A percentile compares a stretch with the other conserved stretches of the same genome.
These are phyloP conservation scores for Corylus heterophylla DNA, from an alignment of 306 rosid species.

Conservation along the genomic window DNA sequence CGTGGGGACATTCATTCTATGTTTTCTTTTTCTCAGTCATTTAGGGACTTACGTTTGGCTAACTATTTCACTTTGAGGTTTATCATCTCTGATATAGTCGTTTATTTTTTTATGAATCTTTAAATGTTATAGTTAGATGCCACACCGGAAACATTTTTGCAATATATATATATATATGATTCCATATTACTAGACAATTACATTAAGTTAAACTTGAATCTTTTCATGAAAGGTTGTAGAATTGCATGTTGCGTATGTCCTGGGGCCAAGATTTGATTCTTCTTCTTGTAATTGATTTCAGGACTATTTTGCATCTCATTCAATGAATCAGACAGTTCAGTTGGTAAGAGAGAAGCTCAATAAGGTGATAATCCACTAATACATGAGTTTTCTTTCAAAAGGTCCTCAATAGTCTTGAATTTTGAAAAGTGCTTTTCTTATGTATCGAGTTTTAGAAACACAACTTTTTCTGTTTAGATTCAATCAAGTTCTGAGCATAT, in stretches of 20 bases:
- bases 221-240: constrained; percentile 2
- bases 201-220: constrained; percentile 16
- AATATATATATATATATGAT: background rate
- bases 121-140: background rate
- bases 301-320: constrained; percentile 80
- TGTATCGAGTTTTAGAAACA: constrained; percentile 1
- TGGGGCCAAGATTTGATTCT: constrained; percentile 22
- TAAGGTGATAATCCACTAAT: constrained; percentile 54
- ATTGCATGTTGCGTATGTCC: constrained; percentile 16
- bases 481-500: constrained; percentile 55
- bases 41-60: constrained; percentile 3
- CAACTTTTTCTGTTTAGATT: constrained; percentile 47
- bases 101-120: background rate
- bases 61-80: background rate
- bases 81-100: background rate
- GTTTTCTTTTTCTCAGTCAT: background rate
- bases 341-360: constrained; percentile 80
- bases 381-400: background rate
- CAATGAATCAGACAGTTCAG: constrained; percentile 85
- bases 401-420: constrained; percentile 10
- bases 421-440: background rate
- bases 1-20: background rate
- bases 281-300: constrained; percentile 26
- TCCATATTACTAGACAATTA: constrained; percentile 11
- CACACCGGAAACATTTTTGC: background rate